Base-by-base conservation (phyloP, 225 moss, liverwort and hornwort genomes). In the Bryum argenteum region DNA sequence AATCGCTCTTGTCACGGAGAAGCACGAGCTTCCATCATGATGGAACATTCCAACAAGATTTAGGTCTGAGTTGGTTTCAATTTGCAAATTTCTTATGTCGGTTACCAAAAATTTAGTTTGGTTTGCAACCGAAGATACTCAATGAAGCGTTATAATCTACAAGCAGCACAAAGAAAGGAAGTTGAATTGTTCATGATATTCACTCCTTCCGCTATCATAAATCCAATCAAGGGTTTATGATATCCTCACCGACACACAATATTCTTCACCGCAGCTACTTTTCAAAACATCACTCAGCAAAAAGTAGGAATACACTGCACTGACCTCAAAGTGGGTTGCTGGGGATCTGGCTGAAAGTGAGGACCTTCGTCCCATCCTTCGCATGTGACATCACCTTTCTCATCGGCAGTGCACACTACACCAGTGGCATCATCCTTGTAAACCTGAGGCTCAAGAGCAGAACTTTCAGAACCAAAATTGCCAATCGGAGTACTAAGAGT, bases 301-400 rank as follows among this genome's bases (percentile, higher is more conserved):
- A 48, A 0, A 48, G 1, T 20, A 24, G 43, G 3, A 73, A 17
- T 28, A 15, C 53, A 61, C 0, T 42, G 1, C 0, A 26, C 67
- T 60, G 41, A 75, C 83, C 79, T 66, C 51, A 77, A 41, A 28
- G 58, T 39, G 69, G 74, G 68, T 33, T 69, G 66, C 73, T 74
- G 72, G 10, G 2, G 54, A 38, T 74, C 78, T 18, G 84, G 79
- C 57, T 88, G 79, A 66, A 91, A 93, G 67, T 93, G 78, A 58
- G 91, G 93, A 16, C 93, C 93, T 86, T 93, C 91, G 69, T 93
- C 93, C 67, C 76, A 77, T 20, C 93, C 93, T 59, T 88, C 91
- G 28, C 93, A 93, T 15, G 81, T 89, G 5, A 91, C 60, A 77
- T 91, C 91, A 16, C 91, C 93, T 0, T 54, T 21, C 77, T 61